phyloP scores from a whole-genome alignment of 495 filamentous ascomycete species.

The Trypethelium eluteriae region DNA sequence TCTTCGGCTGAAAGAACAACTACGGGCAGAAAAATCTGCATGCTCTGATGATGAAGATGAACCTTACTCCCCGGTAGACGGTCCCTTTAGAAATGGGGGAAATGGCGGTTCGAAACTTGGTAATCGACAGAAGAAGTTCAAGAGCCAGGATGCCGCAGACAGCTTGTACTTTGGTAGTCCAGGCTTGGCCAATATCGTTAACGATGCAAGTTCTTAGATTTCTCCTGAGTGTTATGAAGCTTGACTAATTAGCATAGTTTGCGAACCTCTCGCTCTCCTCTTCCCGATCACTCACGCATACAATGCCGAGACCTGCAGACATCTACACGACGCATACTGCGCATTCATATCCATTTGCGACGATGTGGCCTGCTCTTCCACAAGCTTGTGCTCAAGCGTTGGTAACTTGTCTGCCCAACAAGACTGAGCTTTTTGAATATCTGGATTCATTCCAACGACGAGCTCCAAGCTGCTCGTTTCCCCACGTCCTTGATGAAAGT shows the following conservation, averaged over 20 bases:
- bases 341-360: constrained; percentile 35
- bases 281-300: constrained; percentile 31
- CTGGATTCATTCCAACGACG: constrained; percentile 40
- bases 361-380: constrained; percentile 31
- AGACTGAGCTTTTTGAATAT: constrained; percentile 34
- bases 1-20: constrained; percentile 28
- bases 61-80: constrained; percentile 8
- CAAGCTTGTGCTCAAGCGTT: constrained; percentile 30
- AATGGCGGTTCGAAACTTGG: constrained; percentile 14
- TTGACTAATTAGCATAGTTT: constrained; percentile 30
- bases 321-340: constrained; percentile 34
- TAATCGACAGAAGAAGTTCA: constrained; percentile 33
- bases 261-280: constrained; percentile 31
- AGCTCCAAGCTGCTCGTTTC: constrained; percentile 39
- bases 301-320: constrained; percentile 35
- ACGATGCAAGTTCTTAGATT: constrained; percentile 33
- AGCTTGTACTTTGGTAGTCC: constrained; percentile 42
- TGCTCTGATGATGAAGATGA: constrained; percentile 26
- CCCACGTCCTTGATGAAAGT: constrained; percentile 39
- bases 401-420: constrained; percentile 32
- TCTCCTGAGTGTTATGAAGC: background rate
- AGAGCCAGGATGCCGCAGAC: constrained; percentile 33
- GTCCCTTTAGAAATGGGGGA: constrained; percentile 1
- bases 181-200: constrained; percentile 38
- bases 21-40: constrained; percentile 23